Evolutionary conservation across 768 basidiomycete species (phyloP), one percentile per base, ranked within the genome.

Genomic region (Hygrophorus russula): DNA sequence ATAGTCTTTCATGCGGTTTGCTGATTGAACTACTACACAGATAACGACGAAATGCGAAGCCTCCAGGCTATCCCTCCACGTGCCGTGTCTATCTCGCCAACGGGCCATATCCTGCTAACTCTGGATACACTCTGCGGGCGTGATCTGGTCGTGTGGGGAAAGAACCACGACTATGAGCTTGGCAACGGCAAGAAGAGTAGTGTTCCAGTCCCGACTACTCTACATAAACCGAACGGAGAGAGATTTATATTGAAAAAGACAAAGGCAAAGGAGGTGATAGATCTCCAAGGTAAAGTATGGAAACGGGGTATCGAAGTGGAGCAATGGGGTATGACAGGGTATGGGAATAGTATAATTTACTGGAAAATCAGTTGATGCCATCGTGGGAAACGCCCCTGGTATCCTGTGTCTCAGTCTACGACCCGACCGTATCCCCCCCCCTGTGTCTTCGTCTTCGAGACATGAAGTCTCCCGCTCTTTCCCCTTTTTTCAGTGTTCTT

Each of bases 141-240:
- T 40, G 87, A 89, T 58, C 61, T 89, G 30, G 58, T 81, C 35
- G 71, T 67, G 0, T 89, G 82, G 83, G 87, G 87, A 2, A 69
- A 70, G 45, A 87, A 86, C 51, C 70, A 76, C 37, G 74, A 80
- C 28, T 80, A 73, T 47, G 84, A 89, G 57, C 69, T 88, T 3
- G 86, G 86, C 9, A 84, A 76, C 52, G 83, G 84, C 30, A 82
- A 74, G 56, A 74, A 76, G 49, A 63, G 73, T 10, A 80, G 77
- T 51, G 49, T 75, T 19, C 64, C 76, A 2, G 55, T 70, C 27
- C 83, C 86, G 0, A 64, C 65, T 1, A 61, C 62, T 18, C 58
- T 87, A 37, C 67, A 71, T 41, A 61, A 62, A 5, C 63, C 65
- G 2, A 71, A 73, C 42, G 80, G 74, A 3, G 70, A 67, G 40